Evolutionary conservation across 768 basidiomycete species (phyloP).

Genomic region (Lentinula edodes): DNA sequence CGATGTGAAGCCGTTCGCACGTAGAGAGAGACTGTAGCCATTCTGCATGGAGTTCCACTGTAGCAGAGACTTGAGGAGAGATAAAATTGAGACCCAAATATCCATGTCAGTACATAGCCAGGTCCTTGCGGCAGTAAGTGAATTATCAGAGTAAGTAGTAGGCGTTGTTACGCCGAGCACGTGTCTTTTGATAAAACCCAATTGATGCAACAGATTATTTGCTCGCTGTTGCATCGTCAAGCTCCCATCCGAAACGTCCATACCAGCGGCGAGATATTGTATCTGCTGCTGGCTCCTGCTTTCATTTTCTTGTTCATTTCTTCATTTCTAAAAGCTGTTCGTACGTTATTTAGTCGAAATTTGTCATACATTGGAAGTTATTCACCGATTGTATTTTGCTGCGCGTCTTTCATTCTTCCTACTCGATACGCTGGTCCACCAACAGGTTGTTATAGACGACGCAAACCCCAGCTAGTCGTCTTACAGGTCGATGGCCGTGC

Average conservation of each 20-base stretch:
- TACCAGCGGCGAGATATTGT: constrained; percentile 1
- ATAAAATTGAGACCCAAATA: not conserved
- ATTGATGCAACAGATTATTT: not conserved
- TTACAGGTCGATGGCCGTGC: constrained; percentile 64
- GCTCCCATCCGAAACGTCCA: constrained; percentile 3
- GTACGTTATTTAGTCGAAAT: not conserved
- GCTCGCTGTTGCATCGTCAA: constrained; percentile 10
- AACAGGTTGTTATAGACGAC: constrained; percentile 6
- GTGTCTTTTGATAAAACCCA: not conserved
- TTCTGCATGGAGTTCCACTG: not conserved
- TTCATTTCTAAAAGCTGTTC: constrained; percentile 4
- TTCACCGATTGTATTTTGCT: not conserved
- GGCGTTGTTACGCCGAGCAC: not conserved
- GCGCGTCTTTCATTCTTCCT: not conserved
- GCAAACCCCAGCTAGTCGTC: constrained; percentile 3
- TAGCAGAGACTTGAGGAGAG: not conserved
- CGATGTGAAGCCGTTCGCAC: not conserved
- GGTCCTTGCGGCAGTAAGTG: not conserved
- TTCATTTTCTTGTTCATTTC: constrained; percentile 1
- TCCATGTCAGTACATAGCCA: not conserved
- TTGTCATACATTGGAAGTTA: not conserved
- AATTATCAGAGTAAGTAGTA: not conserved
- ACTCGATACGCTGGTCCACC: not conserved
- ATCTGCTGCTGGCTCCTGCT: not conserved
- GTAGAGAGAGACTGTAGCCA: not conserved